These are phyloP conservation scores for Ustilago tritici DNA, from an alignment of 1,284 basidiomycete species.

Conservation along the genomic window DNA sequence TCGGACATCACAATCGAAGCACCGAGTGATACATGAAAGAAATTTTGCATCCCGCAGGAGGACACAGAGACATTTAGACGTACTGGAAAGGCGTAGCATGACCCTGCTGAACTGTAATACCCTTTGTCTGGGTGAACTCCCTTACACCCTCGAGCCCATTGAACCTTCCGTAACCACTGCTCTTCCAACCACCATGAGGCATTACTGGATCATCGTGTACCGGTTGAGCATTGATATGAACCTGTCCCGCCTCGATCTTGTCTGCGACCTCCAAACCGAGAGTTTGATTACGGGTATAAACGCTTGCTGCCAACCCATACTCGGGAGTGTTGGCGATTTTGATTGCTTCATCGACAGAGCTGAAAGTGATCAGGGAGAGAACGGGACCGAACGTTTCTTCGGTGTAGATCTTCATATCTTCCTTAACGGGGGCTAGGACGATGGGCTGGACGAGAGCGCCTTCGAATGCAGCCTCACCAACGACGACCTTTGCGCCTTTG, in stretches of 20 bases:
- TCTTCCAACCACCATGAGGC: constrained; percentile 80
- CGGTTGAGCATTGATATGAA: constrained; percentile 64
- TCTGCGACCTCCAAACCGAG: constrained; percentile 73
- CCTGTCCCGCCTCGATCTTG: constrained; percentile 70
- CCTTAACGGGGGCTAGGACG: constrained; percentile 73
- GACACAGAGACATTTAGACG: constrained; percentile 3
- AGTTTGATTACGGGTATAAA: constrained; percentile 75
- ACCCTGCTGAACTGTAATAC: constrained; percentile 74
- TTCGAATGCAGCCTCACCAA: constrained; percentile 71
- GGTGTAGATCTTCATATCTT: constrained; percentile 71
- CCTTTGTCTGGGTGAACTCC: constrained; percentile 86
- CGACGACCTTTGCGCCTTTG: constrained; percentile 74
- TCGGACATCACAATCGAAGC: not conserved
- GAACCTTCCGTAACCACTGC: constrained; percentile 54
- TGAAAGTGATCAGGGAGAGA: constrained; percentile 80
- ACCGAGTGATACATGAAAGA: not conserved
- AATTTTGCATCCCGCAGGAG: not conserved
- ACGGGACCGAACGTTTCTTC: constrained; percentile 86
- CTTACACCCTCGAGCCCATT: constrained; percentile 88
- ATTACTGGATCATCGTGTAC: constrained; percentile 46
- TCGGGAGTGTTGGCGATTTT: constrained; percentile 74
- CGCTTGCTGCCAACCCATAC: constrained; percentile 74
- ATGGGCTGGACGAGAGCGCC: constrained; percentile 75
- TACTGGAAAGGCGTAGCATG: constrained; percentile 31
- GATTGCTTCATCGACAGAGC: constrained; percentile 78